Evolutionary conservation across 2,329 filamentous ascomycete genomes (phyloP).

Genomic region (Aspergillus pseudoglaucus): DNA sequence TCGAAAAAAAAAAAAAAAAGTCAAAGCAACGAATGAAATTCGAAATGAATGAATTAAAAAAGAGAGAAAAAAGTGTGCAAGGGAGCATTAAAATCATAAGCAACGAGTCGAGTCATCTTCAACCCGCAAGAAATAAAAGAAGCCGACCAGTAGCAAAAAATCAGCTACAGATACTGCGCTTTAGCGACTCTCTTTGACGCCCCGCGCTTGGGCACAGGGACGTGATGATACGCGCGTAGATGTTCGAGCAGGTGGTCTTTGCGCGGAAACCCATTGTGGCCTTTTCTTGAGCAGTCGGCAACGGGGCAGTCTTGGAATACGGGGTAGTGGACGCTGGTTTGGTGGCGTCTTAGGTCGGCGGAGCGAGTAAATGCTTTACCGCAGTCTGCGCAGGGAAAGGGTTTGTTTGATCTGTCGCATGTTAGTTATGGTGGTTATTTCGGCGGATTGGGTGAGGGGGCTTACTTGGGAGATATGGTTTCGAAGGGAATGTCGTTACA

Average conservation of each 20-base stretch:
- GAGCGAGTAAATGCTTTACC: constrained; percentile 39
- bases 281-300: constrained; percentile 41
- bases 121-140: no score
- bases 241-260: constrained; percentile 55
- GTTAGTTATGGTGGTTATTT: constrained; percentile 2
- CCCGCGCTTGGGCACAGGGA: constrained; percentile 38
- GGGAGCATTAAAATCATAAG: no score
- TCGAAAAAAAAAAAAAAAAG: no score
- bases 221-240: constrained; percentile 49
- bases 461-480: not conserved
- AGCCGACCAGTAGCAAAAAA: no score
- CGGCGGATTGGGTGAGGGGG: not conserved
- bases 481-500: not conserved
- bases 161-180: not conserved
- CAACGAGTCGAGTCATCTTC: no score
- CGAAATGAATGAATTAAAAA: no score
- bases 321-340: constrained; percentile 41
- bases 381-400: constrained; percentile 28
- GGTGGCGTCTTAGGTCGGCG: constrained; percentile 46
- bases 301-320: constrained; percentile 40
- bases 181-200: not conserved
- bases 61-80: no score
- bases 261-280: constrained; percentile 47
- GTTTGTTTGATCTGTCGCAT: constrained; percentile 20
- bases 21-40: no score